These are phyloP conservation scores for Cucurbita pepo DNA, from an alignment of 306 rosid genomes.

Conservation along the genomic window DNA sequence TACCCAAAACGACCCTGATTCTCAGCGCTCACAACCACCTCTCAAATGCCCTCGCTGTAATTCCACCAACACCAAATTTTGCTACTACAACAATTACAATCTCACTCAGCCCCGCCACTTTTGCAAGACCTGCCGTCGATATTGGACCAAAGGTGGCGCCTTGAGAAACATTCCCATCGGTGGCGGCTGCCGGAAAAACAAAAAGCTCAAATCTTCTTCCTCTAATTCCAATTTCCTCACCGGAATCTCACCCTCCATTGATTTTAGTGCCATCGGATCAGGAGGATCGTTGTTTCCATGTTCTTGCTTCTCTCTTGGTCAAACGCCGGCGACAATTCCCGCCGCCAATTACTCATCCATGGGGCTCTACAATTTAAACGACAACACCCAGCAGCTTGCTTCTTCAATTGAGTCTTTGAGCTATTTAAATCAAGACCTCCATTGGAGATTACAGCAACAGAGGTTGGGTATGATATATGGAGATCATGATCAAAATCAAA, in stretches of 20 bases:
- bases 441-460: constrained; percentile 89
- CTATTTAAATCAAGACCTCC: constrained; percentile 85
- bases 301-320: no score
- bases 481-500: constrained; percentile 24
- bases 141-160: constrained; percentile 97
- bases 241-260: constrained; percentile 36
- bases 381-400: constrained; percentile 7
- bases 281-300: not conserved
- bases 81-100: constrained; percentile 96
- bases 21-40: no score
- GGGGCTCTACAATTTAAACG: no score
- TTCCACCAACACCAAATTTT: constrained; percentile 89
- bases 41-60: constrained; percentile 60
- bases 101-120: constrained; percentile 86
- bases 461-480: constrained; percentile 55
- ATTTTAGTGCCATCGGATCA: constrained; percentile 29
- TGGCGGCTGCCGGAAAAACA: constrained; percentile 88
- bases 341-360: no score
- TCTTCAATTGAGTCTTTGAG: constrained; percentile 83
- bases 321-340: no score
- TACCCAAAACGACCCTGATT: no score
- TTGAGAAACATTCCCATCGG: constrained; percentile 83
- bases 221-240: constrained; percentile 8
- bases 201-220: constrained; percentile 40
- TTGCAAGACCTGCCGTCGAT: constrained; percentile 90